Base-by-base conservation (phyloP, 805 yeast species). In the Yarrowia bubula region DNA sequence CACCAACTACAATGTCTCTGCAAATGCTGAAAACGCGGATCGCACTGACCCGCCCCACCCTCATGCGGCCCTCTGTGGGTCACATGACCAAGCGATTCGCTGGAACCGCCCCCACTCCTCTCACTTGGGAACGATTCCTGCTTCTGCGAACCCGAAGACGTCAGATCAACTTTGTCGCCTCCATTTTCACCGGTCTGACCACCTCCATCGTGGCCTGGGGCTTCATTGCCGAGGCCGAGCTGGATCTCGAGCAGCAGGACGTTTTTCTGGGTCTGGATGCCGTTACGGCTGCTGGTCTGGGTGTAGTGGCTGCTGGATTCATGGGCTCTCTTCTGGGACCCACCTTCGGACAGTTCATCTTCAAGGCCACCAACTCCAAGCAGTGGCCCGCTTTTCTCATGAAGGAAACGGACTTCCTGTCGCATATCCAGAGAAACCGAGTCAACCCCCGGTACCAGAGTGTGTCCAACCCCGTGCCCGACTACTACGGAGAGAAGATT, bases 401-500 rank as follows among this genome's bases (percentile, higher is more conserved):
- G 60, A 92, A 89, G 78, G 92, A 93, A 73, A 83, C 86, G 69
- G 79, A 82, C 43, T 95, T 93, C 71, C 80, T 93, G 74, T 83
- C 83, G 69, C 93, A 85, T 73, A 83, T 95, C 68, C 84, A 83
- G 70, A 80, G 80, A 66, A 88, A 91, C 76, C 83, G 99, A 72
- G 98, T 92, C 35, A 96, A 95, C 78, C 97, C 99, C 18, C 83
- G 92, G 17, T 85, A 89, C 65, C 97, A 92, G 78, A 85, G 92
- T 72, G 88, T 92, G 77, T 67, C 75, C 38, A 95, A 93, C 77
- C 98, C 98, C 13, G 96, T 95, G 53, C 97, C 98, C n/a, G 99
- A 95, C 76, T 95, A 92, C 78, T 95, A 95, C 74, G 99, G 99
- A 44, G 99, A 95, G 78, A 90, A 90, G 76, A 92, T 95, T 68